Conservation (phyloP, 1,284 basidiomycete genomes). For the Anthracocystis walkeri region DNA sequence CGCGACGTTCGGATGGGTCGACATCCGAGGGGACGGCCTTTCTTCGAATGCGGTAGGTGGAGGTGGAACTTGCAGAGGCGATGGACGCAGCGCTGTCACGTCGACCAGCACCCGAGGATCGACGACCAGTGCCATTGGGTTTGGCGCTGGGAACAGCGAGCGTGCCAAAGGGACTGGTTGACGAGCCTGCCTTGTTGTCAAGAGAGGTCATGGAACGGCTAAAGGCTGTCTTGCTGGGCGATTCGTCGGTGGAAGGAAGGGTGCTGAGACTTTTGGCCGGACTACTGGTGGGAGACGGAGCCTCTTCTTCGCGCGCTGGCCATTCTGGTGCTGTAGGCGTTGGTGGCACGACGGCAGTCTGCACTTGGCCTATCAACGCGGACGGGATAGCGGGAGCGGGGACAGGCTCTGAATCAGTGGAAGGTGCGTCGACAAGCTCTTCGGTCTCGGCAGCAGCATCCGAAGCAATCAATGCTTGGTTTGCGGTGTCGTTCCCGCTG, state of each 20-base stretch:
- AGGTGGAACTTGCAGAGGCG: conserved; percentile 40
- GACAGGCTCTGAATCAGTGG: background rate
- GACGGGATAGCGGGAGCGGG: conserved; percentile 26
- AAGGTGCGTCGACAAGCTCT: background rate
- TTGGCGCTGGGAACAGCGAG: conserved; percentile 22
- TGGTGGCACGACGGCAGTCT: conserved; percentile 28
- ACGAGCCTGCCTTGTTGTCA: conserved; percentile 2
- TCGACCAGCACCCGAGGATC: conserved; percentile 6
- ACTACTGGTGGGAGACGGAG: conserved; percentile 25
- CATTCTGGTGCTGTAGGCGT: conserved; percentile 21
- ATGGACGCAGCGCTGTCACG: conserved; percentile 34
- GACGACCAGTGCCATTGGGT: conserved; percentile 7
- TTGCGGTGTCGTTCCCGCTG: background rate
- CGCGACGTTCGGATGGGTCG: conserved; percentile 23
- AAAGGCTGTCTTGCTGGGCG: conserved; percentile 1
- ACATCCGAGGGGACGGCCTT: conserved; percentile 45
- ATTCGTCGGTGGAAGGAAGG: conserved; percentile 7
- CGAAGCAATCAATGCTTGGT: background rate
- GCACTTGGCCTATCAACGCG: background rate
- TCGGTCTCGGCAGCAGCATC: background rate
- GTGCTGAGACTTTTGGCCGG: conserved; percentile 15
- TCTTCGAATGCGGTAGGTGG: conserved; percentile 46
- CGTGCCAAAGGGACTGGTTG: conserved; percentile 24
- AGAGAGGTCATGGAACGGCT: conserved; percentile 13
- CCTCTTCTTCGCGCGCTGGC: background rate